A percentile compares a stretch with the other conserved stretches of the same genome.
phyloP scores from a whole-genome alignment of 1,139 yeast species.

The Arxiozyma telluris region DNA sequence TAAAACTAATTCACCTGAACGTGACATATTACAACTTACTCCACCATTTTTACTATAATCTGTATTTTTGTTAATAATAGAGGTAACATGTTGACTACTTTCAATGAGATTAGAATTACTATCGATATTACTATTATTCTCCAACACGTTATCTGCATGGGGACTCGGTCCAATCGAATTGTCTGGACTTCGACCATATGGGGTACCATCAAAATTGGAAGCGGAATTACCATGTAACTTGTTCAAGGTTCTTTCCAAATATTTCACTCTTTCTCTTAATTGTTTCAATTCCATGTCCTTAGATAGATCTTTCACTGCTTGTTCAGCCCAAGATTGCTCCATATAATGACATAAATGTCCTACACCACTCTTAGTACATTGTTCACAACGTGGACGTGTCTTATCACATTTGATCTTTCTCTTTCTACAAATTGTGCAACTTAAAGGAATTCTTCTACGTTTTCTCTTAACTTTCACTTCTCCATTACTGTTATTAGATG shows the following conservation, averaged over 20 bases:
- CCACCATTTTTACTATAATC: not conserved
- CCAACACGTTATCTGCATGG: not conserved
- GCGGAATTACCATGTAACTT: slow-evolving; percentile 20
- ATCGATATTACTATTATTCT: not conserved
- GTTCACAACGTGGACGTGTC: slow-evolving; percentile 55
- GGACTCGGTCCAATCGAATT: not conserved
- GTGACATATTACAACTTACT: not conserved
- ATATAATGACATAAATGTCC: slow-evolving; percentile 65
- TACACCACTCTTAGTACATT: slow-evolving; percentile 64
- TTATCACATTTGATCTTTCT: slow-evolving; percentile 51
- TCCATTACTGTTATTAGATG: not conserved
- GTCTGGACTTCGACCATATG: slow-evolving; percentile 2
- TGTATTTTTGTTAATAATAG: not conserved
- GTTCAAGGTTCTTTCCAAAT: slow-evolving; percentile 26
- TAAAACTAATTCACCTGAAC: not conserved
- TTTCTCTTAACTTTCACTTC: slow-evolving; percentile 26
- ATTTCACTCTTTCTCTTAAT: slow-evolving; percentile 27
- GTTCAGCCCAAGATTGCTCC: slow-evolving; percentile 47
- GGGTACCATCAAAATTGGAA: slow-evolving; percentile 4
- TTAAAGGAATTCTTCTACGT: slow-evolving; percentile 41
- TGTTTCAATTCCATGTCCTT: slow-evolving; percentile 29
- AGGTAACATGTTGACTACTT: not conserved
- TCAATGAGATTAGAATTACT: not conserved
- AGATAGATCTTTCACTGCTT: slow-evolving; percentile 45
- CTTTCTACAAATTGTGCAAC: slow-evolving; percentile 41